Conservation (phyloP, 2,329 filamentous ascomycete species). For the Aspergillus sp. region DNA sequence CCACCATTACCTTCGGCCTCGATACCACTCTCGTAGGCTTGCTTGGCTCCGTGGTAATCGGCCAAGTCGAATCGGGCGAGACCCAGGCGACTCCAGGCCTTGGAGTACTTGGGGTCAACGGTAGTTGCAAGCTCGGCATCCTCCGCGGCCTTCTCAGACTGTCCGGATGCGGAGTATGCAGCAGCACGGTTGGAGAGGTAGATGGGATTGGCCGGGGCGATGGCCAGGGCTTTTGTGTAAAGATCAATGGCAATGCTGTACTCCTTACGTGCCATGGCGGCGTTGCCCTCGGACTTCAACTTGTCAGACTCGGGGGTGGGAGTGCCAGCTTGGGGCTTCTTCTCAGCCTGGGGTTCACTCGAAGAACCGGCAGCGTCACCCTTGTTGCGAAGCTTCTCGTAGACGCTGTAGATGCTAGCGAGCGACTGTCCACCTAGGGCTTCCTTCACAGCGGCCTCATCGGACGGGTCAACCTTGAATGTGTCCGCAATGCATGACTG, state of each 20-base stretch:
- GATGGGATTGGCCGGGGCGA: conserved; percentile 85
- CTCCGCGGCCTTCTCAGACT: conserved; percentile 78
- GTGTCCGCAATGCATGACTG: conserved; percentile 91
- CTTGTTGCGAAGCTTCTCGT: conserved; percentile 86
- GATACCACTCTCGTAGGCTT: conserved; percentile 90
- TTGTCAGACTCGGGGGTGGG: conserved; percentile 73
- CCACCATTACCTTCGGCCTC: conserved; percentile 91
- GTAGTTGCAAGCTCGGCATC: conserved; percentile 90
- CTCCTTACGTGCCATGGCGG: conserved; percentile 92
- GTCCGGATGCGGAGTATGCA: conserved; percentile 78
- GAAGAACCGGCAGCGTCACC: conserved; percentile 46
- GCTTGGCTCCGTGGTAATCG: conserved; percentile 87
- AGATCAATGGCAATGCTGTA: conserved; percentile 77
- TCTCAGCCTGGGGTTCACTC: conserved; percentile 43
- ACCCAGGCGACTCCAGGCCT: conserved; percentile 92
- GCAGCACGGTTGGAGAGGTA: conserved; percentile 97
- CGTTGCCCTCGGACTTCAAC: conserved; percentile 88
- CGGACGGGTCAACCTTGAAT: conserved; percentile 88
- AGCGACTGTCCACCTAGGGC: conserved; percentile 86
- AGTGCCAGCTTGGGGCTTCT: conserved; percentile 34
- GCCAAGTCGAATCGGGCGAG: conserved; percentile 89
- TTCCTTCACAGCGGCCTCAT: conserved; percentile 69
- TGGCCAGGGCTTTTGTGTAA: conserved; percentile 81
- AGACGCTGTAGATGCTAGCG: conserved; percentile 87
- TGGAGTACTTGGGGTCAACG: conserved; percentile 89